These are phyloP conservation scores for Globisporangium nagaii DNA, from an alignment of 352 stramenopile species.

Conservation along the genomic window DNA sequence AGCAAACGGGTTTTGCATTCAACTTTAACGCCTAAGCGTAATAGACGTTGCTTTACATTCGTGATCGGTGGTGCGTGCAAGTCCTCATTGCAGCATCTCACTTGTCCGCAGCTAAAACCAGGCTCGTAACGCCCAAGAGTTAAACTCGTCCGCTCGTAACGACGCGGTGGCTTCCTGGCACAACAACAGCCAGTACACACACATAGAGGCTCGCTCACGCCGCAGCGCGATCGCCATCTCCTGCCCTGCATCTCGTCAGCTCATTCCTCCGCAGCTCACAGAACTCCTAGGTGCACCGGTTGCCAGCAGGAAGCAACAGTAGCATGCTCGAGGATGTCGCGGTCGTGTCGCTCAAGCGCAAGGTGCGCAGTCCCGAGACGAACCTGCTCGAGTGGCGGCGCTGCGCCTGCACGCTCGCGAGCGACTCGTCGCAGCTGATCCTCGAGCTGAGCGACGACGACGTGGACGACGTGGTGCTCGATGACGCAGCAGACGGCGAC, in stretches of 20 bases:
- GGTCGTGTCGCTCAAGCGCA: conserved; percentile 49
- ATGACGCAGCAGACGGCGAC: conserved; percentile 1
- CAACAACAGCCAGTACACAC: too few species aligned
- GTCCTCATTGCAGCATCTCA: too few species aligned
- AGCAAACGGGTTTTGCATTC: conserved; percentile 28
- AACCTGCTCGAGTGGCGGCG: conserved; percentile 65
- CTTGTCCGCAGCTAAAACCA: too few species aligned
- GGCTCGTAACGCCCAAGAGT: too few species aligned
- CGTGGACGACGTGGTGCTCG: conserved; percentile 11
- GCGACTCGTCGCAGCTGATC: conserved; percentile 23
- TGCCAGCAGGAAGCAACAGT: too few species aligned
- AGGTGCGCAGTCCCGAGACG: conserved; percentile 48
- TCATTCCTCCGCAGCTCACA: too few species aligned
- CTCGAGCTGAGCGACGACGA: conserved; percentile 30
- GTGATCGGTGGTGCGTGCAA: background rate
- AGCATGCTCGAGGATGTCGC: conserved; percentile 3
- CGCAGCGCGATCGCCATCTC: too few species aligned
- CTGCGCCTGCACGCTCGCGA: conserved; percentile 39
- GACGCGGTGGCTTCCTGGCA: too few species aligned
- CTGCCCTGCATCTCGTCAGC: too few species aligned
- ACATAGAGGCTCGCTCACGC: too few species aligned
- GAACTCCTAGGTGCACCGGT: too few species aligned
- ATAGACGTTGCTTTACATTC: background rate
- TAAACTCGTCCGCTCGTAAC: too few species aligned
- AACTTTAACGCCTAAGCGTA: conserved; percentile 27